Percentiles rank a stretch among this genome's conserved stretches.
phyloP scores from a whole-genome alignment of 768 basidiomycete species.

The Sistotremastrum suecicum region DNA sequence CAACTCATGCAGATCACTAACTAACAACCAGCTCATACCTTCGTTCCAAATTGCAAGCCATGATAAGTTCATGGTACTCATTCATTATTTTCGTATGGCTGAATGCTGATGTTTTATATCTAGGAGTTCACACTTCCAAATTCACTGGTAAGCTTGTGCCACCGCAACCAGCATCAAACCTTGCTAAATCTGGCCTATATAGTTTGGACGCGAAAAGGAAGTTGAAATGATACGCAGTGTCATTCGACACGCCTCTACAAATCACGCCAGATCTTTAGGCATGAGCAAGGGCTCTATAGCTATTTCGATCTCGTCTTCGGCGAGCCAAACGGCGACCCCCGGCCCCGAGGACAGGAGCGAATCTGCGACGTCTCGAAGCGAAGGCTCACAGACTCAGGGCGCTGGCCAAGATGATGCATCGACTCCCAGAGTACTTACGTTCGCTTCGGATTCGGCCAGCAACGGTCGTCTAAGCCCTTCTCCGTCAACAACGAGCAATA shows the following conservation, averaged over 20 bases:
- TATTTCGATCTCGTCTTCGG: constrained; percentile 19
- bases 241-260: constrained; percentile 35
- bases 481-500: constrained; percentile 26
- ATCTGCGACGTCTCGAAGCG: constrained; percentile 30
- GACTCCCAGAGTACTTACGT: too few relatives aligned
- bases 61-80: constrained; percentile 49
- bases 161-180: neutral
- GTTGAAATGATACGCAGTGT: constrained; percentile 54
- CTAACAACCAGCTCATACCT: constrained; percentile 40
- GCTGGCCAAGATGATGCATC: too few relatives aligned
- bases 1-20: constrained; percentile 6
- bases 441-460: constrained; percentile 20
- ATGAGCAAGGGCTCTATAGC: constrained; percentile 27
- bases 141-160: constrained; percentile 31
- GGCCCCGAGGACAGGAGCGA: constrained; percentile 28
- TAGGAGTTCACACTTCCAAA: constrained; percentile 62
- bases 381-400: constrained; percentile 13
- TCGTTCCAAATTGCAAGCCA: constrained; percentile 49
- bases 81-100: neutral
- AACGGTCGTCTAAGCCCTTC: constrained; percentile 32
- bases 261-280: constrained; percentile 42
- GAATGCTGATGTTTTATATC: neutral
- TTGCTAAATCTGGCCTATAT: neutral
- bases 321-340: constrained; percentile 18
- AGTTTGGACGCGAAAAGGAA: constrained; percentile 64